Base-by-base conservation (phyloP, 2,329 filamentous ascomycete species). In the Aspergillus quadricinctus region DNA sequence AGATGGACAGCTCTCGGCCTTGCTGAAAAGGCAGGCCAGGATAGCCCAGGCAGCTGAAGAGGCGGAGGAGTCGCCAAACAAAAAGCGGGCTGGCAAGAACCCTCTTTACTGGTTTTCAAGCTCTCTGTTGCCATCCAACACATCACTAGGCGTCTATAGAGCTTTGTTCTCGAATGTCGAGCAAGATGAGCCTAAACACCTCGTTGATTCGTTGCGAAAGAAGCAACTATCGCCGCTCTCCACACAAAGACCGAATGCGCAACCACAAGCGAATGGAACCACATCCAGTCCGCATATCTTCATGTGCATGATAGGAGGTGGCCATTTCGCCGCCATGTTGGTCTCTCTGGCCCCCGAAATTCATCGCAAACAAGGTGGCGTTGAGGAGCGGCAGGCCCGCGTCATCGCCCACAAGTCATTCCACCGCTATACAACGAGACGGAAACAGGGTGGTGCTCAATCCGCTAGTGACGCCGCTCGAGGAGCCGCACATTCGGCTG, bases 321-420 rank as follows among this genome's bases (percentile, higher is more conserved):
- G 94, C 0, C 94, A 99, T 72, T 99, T 99, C 69, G 94, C 94
- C 0, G 94, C 90, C 51, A 97, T 97, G 92, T 81, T 97, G 10
- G 89, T 99, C 10, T 92, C 92, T 0, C 81, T 97, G 3, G 86
- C 90, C 0, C 92, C 94, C 0, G 89, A 92, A 60, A 79, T 88
- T 53, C 83, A 85, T 40, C 93, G 90, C 69, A 84, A 85, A 52
- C 79, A 83, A 11, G 77, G 81, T 17, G 88, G 89, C 0, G 81
- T 88, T 1, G 83, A 96, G 69, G 92, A 95, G 62, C 83, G 90
- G 53, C 89, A 96, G 67, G 91, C 93, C 5, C 88, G 88, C 0
- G 90, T 97, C 0, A 81, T 97, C 48, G 93, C 92, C 0, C 93
- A 97, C 75, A 99, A 99, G 78, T 97, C 93, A 0, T 99, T 97